These are phyloP conservation scores for Hevea brasiliensis DNA, from an alignment of 345 rosid species.

Conservation along the genomic window DNA sequence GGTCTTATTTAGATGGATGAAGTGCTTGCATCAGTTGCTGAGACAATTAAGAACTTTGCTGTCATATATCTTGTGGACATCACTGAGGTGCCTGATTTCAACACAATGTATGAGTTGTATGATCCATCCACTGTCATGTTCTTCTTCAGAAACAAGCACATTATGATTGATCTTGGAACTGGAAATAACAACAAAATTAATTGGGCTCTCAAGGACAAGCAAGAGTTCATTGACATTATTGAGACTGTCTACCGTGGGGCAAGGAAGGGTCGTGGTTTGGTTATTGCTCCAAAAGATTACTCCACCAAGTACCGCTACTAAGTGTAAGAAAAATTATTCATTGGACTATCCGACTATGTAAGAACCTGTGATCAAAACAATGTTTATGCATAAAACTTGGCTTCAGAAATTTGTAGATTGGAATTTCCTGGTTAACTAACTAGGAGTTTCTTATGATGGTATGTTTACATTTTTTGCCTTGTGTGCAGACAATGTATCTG, in stretches of 20 bases:
- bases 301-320: slow-evolving; percentile 94
- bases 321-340: neutral
- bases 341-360: slow-evolving; percentile 9
- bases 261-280: slow-evolving; percentile 88
- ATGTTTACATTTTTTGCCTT: neutral
- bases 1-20: slow-evolving; percentile 76
- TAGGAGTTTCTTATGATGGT: neutral
- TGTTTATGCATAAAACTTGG: neutral
- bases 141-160: no score
- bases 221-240: no score
- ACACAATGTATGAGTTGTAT: slow-evolving; percentile 92
- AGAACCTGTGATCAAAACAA: neutral
- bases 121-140: slow-evolving; percentile 87
- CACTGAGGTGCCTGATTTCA: slow-evolving; percentile 92
- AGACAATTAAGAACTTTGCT: slow-evolving; percentile 95
- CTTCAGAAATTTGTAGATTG: neutral
- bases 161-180: no score
- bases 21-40: slow-evolving; percentile 79
- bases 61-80: no score
- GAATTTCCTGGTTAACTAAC: no score
- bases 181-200: no score
- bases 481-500: neutral
- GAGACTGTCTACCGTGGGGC: slow-evolving; percentile 92
- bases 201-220: no score
- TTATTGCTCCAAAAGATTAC: slow-evolving; percentile 95